phyloP scores from a whole-genome alignment of 345 rosid species.

The Euclidium syriacum region DNA sequence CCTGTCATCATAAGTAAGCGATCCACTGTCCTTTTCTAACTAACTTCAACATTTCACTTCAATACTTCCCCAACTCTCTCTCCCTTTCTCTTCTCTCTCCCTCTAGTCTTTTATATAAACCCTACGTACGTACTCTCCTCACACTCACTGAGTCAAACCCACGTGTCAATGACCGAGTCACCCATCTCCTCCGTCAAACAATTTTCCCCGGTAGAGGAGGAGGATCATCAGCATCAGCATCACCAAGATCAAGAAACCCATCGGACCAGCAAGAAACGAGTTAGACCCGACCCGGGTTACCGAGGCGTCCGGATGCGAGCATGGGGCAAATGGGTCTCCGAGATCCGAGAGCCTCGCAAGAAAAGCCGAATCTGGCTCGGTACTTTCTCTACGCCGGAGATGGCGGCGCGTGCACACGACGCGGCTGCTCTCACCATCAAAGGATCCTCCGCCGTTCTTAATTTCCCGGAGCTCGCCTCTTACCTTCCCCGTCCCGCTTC shows the following conservation, averaged over 20 bases:
- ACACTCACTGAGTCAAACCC: constrained; percentile 23
- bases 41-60: constrained; percentile 19
- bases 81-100: background rate
- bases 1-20: constrained; percentile 21
- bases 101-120: constrained; percentile 27
- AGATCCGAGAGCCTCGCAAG: constrained; percentile 94
- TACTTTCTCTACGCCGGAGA: constrained; percentile 79
- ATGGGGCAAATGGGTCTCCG: constrained; percentile 99
- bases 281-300: constrained; percentile 44
- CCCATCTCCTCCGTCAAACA: constrained; percentile 16
- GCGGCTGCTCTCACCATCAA: constrained; percentile 86
- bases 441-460: constrained; percentile 73
- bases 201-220: constrained; percentile 7
- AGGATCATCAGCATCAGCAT: background rate
- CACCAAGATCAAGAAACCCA: constrained; percentile 7
- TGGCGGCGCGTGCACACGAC: constrained; percentile 99
- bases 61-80: constrained; percentile 17
- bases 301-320: constrained; percentile 88
- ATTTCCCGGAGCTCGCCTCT: constrained; percentile 75
- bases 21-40: constrained; percentile 31
- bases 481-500: constrained; percentile 78
- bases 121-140: constrained; percentile 9
- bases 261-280: constrained; percentile 28
- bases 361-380: constrained; percentile 97
- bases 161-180: constrained; percentile 27